Conservation (phyloP, 768 basidiomycete genomes). For the Lentinus tigrinus region DNA sequence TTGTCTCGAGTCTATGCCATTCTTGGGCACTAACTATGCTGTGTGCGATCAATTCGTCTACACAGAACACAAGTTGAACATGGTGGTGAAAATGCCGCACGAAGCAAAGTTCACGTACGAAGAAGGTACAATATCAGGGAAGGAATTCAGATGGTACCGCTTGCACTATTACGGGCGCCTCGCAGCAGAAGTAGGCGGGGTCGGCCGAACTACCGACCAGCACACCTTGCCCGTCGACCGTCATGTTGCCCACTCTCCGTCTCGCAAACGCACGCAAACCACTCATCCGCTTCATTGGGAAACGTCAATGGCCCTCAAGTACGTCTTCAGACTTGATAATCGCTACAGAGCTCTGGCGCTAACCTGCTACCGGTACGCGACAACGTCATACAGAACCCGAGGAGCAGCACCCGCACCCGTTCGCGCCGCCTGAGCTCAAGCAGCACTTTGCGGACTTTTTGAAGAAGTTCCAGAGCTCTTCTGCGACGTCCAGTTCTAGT, state of each 20-base stretch:
- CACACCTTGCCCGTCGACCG: conserved; percentile 4
- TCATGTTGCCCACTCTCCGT: conserved; percentile 26
- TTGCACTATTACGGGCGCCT: no score
- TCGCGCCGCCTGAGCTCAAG: conserved; percentile 29
- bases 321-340: not conserved
- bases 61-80: no score
- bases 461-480: conserved; percentile 23
- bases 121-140: no score
- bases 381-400: conserved; percentile 22
- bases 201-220: conserved; percentile 13
- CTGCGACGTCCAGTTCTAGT: not conserved
- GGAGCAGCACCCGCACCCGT: conserved; percentile 29
- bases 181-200: not conserved
- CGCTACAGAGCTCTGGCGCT: not conserved
- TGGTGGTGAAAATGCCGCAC: no score
- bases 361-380: not conserved
- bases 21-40: not conserved
- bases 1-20: not conserved
- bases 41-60: no score
- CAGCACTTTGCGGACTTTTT: conserved; percentile 27
- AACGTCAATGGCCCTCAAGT: conserved; percentile 29
- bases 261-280: conserved; percentile 26
- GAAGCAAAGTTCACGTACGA: no score
- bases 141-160: no score
- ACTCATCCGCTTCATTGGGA: conserved; percentile 31